Evolutionary conservation across 2,329 filamentous ascomycete species (phyloP).

Genomic region (Fusarium sterilihyphosum): DNA sequence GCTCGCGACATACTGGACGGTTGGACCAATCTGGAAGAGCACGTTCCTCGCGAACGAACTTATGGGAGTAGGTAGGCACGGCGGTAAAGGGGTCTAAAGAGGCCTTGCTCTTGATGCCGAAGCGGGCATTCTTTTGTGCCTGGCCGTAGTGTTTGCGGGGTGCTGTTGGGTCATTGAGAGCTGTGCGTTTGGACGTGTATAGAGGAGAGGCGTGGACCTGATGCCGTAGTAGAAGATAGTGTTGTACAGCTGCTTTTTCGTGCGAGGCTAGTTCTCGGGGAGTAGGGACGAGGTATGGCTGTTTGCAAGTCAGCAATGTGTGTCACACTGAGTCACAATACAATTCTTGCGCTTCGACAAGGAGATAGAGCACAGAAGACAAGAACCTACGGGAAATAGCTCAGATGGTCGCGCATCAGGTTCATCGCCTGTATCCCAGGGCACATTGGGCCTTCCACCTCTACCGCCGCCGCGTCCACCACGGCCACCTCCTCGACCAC

Average conservation of each 20-base stretch:
- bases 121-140: slow-evolving; percentile 67
- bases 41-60: slow-evolving; percentile 62
- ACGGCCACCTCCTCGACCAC: slow-evolving; percentile 63
- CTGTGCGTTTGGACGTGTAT: slow-evolving; percentile 64
- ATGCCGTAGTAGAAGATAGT: slow-evolving; percentile 65
- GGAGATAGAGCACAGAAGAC: not conserved
- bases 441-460: slow-evolving; percentile 57
- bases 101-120: slow-evolving; percentile 64
- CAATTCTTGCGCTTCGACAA: not conserved
- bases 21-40: slow-evolving; percentile 64
- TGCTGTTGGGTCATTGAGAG: slow-evolving; percentile 52
- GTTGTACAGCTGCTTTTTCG: slow-evolving; percentile 60
- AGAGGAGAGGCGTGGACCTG: slow-evolving; percentile 65
- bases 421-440: slow-evolving; percentile 65
- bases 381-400: slow-evolving; percentile 62
- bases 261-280: slow-evolving; percentile 55
- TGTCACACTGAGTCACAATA: not conserved
- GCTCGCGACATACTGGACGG: slow-evolving; percentile 60
- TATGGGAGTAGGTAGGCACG: slow-evolving; percentile 67
- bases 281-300: slow-evolving; percentile 62
- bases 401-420: slow-evolving; percentile 67
- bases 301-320: slow-evolving; percentile 12
- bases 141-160: slow-evolving; percentile 62
- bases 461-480: slow-evolving; percentile 60
- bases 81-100: slow-evolving; percentile 67